Evolutionary conservation across 106 monocot species (phyloP).

Genomic region (Dendrobium officinale): DNA sequence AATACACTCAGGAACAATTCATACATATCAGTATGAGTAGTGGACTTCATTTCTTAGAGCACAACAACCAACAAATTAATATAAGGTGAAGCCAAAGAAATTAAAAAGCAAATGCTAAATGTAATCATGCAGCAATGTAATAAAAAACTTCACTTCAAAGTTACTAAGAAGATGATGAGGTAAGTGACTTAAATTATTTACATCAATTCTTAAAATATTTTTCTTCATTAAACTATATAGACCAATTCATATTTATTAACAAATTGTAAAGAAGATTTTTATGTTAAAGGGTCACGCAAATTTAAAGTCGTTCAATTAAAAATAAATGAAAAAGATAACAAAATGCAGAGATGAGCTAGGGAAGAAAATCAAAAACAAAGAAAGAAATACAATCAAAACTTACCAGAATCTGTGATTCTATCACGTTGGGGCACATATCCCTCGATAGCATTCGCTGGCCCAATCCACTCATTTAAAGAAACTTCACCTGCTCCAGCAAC

Average conservation of each 20-base stretch:
- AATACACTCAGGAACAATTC: no score
- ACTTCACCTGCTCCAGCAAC: conserved; percentile 24
- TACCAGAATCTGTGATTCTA: conserved; percentile 24
- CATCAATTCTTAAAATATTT: not conserved
- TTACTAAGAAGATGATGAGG: not conserved
- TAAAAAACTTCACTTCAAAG: not conserved
- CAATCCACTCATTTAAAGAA: conserved; percentile 59
- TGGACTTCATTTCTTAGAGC: not conserved
- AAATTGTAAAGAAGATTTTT: not conserved
- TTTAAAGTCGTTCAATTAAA: not conserved
- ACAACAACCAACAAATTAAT: not conserved
- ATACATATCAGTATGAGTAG: not conserved
- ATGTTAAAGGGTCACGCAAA: not conserved
- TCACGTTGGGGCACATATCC: conserved; percentile 68
- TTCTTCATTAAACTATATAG: not conserved
- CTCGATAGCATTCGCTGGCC: conserved; percentile 68
- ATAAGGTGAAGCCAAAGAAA: not conserved
- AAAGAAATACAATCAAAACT: not conserved
- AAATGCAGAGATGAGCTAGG: not conserved
- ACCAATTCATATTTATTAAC: not conserved
- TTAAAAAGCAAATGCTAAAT: not conserved
- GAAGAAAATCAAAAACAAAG: not conserved
- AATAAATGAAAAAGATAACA: not conserved
- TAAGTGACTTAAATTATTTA: not conserved
- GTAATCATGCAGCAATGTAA: not conserved